Conservation (phyloP, 2,329 filamentous ascomycete genomes). For the Allantophomopsis lycopodina region DNA sequence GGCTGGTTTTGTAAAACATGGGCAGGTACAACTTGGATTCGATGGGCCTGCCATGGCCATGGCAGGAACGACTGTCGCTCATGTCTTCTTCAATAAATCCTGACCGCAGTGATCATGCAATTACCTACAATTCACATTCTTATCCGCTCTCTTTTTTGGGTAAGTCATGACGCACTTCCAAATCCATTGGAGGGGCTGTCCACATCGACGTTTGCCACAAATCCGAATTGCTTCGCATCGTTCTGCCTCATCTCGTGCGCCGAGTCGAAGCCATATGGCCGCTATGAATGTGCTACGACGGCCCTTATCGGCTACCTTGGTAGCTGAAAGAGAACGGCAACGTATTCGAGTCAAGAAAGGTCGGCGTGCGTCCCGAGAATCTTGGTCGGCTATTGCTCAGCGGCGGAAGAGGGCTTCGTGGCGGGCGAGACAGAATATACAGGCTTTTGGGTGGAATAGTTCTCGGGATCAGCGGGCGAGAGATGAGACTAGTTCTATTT, state of each 20-base stretch:
- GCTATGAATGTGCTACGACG: slow-evolving; percentile 5
- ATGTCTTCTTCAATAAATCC: too few species aligned
- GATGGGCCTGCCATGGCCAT: too few species aligned
- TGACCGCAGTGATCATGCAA: background rate
- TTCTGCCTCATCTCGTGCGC: slow-evolving; percentile 3
- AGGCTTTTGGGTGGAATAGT: slow-evolving; percentile 10
- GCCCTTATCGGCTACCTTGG: slow-evolving; percentile 4
- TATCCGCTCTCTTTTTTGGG: too few species aligned
- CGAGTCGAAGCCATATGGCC: slow-evolving; percentile 5
- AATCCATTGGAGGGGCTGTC: slow-evolving; percentile 16
- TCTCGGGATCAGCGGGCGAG: background rate
- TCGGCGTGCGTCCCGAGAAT: too few species aligned
- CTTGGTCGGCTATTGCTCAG: too few species aligned
- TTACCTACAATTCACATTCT: background rate
- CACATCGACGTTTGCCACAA: slow-evolving; percentile 12
- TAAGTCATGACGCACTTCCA: slow-evolving; percentile 10
- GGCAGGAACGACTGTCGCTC: too few species aligned
- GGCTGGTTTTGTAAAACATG: too few species aligned
- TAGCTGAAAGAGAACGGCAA: slow-evolving; percentile 8
- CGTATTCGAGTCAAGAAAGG: background rate
- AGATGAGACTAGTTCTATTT: too few species aligned
- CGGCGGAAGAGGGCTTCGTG: slow-evolving; percentile 5
- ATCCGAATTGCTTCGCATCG: slow-evolving; percentile 9
- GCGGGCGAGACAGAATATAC: slow-evolving; percentile 8
- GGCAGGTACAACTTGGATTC: too few species aligned